A percentile compares a stretch with the other conserved stretches of the same genome.
Conservation (phyloP, 768 basidiomycete genomes). For the Trametes villosa region DNA sequence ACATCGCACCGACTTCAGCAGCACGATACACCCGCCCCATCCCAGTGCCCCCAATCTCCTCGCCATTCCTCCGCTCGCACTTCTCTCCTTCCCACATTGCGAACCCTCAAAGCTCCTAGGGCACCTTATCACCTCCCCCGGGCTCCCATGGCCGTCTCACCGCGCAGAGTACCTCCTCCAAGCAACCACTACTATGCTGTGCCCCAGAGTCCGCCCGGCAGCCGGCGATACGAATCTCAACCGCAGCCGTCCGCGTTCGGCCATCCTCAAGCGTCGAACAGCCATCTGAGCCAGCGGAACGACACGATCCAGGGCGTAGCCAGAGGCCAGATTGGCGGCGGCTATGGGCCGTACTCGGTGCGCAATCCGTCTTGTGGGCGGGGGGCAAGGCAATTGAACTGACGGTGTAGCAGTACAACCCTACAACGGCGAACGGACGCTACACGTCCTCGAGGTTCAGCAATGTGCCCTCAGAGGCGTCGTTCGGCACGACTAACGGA, state of each 20-base stretch:
- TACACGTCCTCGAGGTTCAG: constrained; percentile 62
- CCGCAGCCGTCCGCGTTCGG: constrained; percentile 30
- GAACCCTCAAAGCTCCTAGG: not conserved
- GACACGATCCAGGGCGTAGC: constrained; percentile 81
- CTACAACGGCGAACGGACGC: constrained; percentile 47
- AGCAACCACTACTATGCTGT: constrained; percentile 67
- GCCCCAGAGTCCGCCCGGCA: constrained; percentile 56
- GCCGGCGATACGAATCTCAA: constrained; percentile 38
- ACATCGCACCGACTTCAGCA: constrained; percentile 12
- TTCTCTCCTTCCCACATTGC: not conserved
- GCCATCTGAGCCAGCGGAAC: constrained; percentile 39
- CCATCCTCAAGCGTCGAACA: constrained; percentile 25
- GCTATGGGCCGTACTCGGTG: constrained; percentile 90
- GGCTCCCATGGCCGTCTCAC: constrained; percentile 38
- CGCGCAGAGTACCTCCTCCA: constrained; percentile 47
- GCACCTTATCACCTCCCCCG: not conserved
- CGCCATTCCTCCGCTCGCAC: constrained; percentile 11
- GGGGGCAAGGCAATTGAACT: not conserved
- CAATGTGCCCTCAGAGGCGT: constrained; percentile 51
- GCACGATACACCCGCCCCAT: not conserved
- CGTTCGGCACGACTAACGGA: constrained; percentile 42
- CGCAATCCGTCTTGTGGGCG: constrained; percentile 6
- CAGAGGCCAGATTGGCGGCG: constrained; percentile 74
- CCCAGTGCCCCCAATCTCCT: constrained; percentile 3
- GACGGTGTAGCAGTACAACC: constrained; percentile 55